Conservation (phyloP, 805 yeast genomes). For the Blastobotrys terrestris region DNA sequence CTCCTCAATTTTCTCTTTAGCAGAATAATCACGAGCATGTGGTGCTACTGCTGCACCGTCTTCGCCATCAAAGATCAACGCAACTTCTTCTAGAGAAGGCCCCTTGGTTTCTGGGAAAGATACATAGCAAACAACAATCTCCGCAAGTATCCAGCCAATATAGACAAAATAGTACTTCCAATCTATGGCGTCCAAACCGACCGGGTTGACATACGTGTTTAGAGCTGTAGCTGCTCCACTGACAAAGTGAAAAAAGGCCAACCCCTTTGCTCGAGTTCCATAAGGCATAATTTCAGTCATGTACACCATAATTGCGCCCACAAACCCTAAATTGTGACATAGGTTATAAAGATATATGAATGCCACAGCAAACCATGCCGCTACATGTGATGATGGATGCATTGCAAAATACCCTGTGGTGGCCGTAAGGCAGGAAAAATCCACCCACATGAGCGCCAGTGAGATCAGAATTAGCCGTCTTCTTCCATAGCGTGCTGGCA, state of each 20-base stretch:
- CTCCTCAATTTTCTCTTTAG: not conserved
- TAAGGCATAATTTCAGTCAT: constrained; percentile 22
- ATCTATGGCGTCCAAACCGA: constrained; percentile 37
- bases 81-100: constrained; percentile 40
- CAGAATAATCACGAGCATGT: not conserved
- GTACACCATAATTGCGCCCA: constrained; percentile 12
- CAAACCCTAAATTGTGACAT: constrained; percentile 1
- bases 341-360: constrained; percentile 5
- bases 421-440: constrained; percentile 16
- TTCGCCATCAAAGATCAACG: constrained; percentile 36
- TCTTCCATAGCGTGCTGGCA: not conserved
- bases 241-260: constrained; percentile 25
- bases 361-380: constrained; percentile 16
- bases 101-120: constrained; percentile 40
- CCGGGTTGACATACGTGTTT: constrained; percentile 33
- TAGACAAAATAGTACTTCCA: constrained; percentile 41
- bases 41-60: not conserved
- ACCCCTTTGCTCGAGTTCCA: constrained; percentile 37
- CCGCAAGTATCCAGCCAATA: constrained; percentile 23
- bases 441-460: constrained; percentile 18
- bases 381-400: constrained; percentile 15
- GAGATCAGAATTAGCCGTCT: constrained; percentile 8
- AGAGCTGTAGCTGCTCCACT: constrained; percentile 12
- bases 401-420: constrained; percentile 17
- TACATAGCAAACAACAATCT: constrained; percentile 29